A percentile compares a stretch with the other conserved stretches of the same genome.
Conservation (phyloP, 2,329 filamentous ascomycete species). For the Geosmithia putterillii region DNA sequence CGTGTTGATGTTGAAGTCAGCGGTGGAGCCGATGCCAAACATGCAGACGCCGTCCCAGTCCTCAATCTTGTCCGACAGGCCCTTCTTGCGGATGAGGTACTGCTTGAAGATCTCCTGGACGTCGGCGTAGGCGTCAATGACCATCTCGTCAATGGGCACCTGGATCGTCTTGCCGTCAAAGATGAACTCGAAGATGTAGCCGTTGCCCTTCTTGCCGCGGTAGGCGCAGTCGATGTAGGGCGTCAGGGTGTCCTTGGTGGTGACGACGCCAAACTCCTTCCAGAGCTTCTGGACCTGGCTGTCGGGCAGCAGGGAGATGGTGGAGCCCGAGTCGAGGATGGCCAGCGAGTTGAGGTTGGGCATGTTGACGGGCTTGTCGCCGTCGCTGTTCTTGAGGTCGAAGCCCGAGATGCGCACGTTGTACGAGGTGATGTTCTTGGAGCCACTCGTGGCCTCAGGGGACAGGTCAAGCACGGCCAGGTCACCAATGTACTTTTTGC, state of each 20-base stretch:
- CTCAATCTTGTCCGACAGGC: slow-evolving; percentile 16
- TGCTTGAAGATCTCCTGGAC: slow-evolving; percentile 13
- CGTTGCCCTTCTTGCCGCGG: slow-evolving; percentile 26
- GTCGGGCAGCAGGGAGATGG: slow-evolving; percentile 55
- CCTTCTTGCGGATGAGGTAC: slow-evolving; percentile 13
- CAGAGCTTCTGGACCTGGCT: slow-evolving; percentile 39
- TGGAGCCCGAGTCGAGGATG: slow-evolving; percentile 64
- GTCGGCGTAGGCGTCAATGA: slow-evolving; percentile 28
- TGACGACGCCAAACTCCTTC: slow-evolving; percentile 38
- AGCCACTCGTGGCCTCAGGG: slow-evolving; percentile 21
- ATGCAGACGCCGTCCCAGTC: slow-evolving; percentile 34
- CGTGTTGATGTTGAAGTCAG: slow-evolving; percentile 15
- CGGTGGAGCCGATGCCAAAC: slow-evolving; percentile 38
- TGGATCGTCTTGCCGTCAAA: slow-evolving; percentile 35
- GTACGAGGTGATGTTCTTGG: slow-evolving; percentile 25
- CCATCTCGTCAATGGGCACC: slow-evolving; percentile 39
- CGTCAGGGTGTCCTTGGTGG: slow-evolving; percentile 24
- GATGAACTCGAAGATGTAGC: slow-evolving; percentile 37
- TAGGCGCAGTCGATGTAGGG: slow-evolving; percentile 40
- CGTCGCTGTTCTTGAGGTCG: slow-evolving; percentile 17
- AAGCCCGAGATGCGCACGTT: slow-evolving; percentile 23
- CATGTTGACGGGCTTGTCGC: slow-evolving; percentile 16
- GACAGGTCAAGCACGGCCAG: slow-evolving; percentile 32
- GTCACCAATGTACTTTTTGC: slow-evolving; percentile 54
- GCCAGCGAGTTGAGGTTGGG: slow-evolving; percentile 34